Evolutionary conservation across 73 alveolate genomes (phyloP).

Genomic region (Paramecium sonneborni): DNA sequence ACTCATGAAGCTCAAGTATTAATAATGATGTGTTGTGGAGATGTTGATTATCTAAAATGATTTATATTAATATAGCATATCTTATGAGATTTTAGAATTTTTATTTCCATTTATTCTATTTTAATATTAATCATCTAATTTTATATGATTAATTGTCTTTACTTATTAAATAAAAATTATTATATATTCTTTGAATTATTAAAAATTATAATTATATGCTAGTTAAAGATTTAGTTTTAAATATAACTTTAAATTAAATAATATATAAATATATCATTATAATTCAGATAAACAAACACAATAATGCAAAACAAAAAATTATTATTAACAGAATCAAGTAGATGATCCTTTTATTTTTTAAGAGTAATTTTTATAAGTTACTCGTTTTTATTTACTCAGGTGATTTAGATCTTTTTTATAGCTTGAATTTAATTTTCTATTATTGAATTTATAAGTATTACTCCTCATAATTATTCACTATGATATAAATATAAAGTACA

Average conservation of each 20-base stretch:
- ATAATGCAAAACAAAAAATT: neutral
- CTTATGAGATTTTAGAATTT: neutral
- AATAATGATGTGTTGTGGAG: conserved; percentile 47
- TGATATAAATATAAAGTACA: neutral
- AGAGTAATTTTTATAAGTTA: neutral
- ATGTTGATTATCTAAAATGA: conserved; percentile 7
- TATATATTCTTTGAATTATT: no score
- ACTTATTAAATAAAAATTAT: no score
- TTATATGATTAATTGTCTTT: neutral
- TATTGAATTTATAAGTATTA: neutral
- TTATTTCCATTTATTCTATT: neutral
- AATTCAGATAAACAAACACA: neutral
- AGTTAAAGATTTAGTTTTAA: no score
- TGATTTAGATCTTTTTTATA: neutral
- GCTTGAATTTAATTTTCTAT: neutral
- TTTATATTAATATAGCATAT: neutral
- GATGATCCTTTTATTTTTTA: neutral
- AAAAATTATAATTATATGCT: no score
- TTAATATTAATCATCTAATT: neutral
- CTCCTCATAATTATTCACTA: neutral
- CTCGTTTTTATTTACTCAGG: neutral
- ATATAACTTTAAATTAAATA: no score
- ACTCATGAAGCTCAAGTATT: neutral
- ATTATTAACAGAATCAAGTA: neutral
- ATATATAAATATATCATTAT: no score